These are phyloP conservation scores for Taphrina communis DNA, from an alignment of 1,139 yeast species.

Conservation along the genomic window DNA sequence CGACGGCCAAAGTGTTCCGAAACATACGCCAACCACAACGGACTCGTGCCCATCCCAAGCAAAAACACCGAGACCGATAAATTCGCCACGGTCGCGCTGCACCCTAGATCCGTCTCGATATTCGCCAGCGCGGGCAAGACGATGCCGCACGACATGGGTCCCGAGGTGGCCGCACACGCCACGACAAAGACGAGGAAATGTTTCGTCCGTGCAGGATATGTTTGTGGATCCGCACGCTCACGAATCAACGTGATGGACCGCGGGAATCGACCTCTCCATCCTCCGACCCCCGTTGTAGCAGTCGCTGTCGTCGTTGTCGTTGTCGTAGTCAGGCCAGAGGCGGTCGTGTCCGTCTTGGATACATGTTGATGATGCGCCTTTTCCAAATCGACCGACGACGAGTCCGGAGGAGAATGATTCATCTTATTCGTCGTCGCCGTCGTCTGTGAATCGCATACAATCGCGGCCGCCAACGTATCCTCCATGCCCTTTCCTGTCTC, in stretches of 20 bases:
- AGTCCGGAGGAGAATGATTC: too few species aligned
- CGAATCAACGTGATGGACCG: conserved; percentile 56
- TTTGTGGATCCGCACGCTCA: conserved; percentile 75
- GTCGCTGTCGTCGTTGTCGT: neutral
- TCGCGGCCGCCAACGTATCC: too few species aligned
- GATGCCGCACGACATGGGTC: conserved; percentile 92
- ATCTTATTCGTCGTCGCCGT: too few species aligned
- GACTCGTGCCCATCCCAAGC: conserved; percentile 65
- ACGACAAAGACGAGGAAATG: conserved; percentile 65
- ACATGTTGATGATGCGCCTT: neutral
- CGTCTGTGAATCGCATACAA: too few species aligned
- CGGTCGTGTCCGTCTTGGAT: neutral
- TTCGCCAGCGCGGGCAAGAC: conserved; percentile 77
- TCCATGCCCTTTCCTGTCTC: too few species aligned
- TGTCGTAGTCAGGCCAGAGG: neutral
- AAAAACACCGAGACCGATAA: conserved; percentile 49
- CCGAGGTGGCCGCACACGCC: conserved; percentile 76
- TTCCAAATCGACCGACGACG: too few species aligned
- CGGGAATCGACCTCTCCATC: too few species aligned
- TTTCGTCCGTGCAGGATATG: conserved; percentile 61
- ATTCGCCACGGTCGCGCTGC: conserved; percentile 67
- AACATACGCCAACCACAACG: conserved; percentile 87
- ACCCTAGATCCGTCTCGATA: conserved; percentile 61
- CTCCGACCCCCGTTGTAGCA: too few species aligned
- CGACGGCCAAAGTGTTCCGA: conserved; percentile 76